Base-by-base conservation (phyloP, 1,284 basidiomycete species). In the Ustilago loliicola region DNA sequence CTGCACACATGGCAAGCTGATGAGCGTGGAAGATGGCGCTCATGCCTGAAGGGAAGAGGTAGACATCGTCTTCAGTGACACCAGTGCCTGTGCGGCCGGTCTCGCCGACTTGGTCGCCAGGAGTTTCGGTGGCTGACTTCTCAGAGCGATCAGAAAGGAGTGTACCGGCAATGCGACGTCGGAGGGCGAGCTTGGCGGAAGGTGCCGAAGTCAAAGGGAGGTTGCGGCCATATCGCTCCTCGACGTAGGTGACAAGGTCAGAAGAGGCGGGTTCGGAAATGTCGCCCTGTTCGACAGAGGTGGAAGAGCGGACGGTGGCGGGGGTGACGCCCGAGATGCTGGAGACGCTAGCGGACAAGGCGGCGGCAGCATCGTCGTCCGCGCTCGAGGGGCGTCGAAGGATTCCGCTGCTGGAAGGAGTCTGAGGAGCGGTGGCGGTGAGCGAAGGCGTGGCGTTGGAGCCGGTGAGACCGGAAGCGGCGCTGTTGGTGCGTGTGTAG, bases 191-290 rank as follows among this genome's bases (percentile, higher is more conserved):
- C 87, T 98, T 98, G 10, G 95, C 94, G 2, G 91, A 90, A 1
- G 90, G 89, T 0, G 93, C 93, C 25, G 91, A 91, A 32, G 90
- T 88, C 2, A 93, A 86, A 2, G 95, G 94, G 29, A 98, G 88
- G 83, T 98, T 98, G 5, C 97, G 91, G 0, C 95, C 96, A 80
- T 98, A 99, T 23, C 96, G 91, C 87, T 99, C 96, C 87, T 99
- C 97, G 42, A 99, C 89, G 80, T 90, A 91, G 2, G 88, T 88
- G 9, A 88, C 84, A 40, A 89, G 87, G 64, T 90, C 89, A 17
- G 87, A 66, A 17, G 74, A 56, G 15, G 36, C 63, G 10, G 55
- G 29, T 29, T 69, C 66, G 25, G 54, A 19, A n/a, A 57, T 23
- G 32, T 63, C 51, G 15, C 30, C 42, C 15, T 59, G 56, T 23